A percentile compares a stretch with the other conserved stretches of the same genome.
Evolutionary conservation across 768 basidiomycete genomes (phyloP).

Genomic region (Baorangia bicolor): DNA sequence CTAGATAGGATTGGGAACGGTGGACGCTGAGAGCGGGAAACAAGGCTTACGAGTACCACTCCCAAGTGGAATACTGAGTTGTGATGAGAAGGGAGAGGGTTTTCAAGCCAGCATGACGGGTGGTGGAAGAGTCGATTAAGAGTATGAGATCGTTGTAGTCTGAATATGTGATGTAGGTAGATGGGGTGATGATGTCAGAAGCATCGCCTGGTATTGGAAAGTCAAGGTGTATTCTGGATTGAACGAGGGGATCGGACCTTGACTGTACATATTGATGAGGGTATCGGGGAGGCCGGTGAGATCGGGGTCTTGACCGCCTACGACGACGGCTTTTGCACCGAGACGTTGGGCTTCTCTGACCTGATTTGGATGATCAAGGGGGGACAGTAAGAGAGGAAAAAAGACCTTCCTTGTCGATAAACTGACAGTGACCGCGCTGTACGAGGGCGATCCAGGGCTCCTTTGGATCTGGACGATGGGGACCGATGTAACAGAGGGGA

Average conservation of each 20-base stretch:
- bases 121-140: slow-evolving; percentile 73
- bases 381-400: slow-evolving; percentile 26
- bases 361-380: slow-evolving; percentile 8
- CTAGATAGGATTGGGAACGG: slow-evolving; percentile 36
- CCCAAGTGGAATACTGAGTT: slow-evolving; percentile 81
- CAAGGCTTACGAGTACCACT: slow-evolving; percentile 80
- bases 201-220: slow-evolving; percentile 61
- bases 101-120: slow-evolving; percentile 72
- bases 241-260: slow-evolving; percentile 57
- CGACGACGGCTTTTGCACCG: slow-evolving; percentile 87
- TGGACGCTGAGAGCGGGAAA: neutral
- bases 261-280: slow-evolving; percentile 90
- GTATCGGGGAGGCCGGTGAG: slow-evolving; percentile 67
- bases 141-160: slow-evolving; percentile 70
- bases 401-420: slow-evolving; percentile 74
- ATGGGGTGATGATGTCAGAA: slow-evolving; percentile 78
- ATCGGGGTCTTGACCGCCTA: slow-evolving; percentile 78
- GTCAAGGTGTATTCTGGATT: slow-evolving; percentile 4
- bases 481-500: slow-evolving; percentile 56
- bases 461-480: slow-evolving; percentile 52
- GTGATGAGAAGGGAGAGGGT: slow-evolving; percentile 78
- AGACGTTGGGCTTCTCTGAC: slow-evolving; percentile 61
- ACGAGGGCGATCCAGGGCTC: slow-evolving; percentile 91
- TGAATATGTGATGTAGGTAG: slow-evolving; percentile 84
- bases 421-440: slow-evolving; percentile 86